Conservation (phyloP, 176 grass and related monocot genomes). For the Secale cereale region DNA sequence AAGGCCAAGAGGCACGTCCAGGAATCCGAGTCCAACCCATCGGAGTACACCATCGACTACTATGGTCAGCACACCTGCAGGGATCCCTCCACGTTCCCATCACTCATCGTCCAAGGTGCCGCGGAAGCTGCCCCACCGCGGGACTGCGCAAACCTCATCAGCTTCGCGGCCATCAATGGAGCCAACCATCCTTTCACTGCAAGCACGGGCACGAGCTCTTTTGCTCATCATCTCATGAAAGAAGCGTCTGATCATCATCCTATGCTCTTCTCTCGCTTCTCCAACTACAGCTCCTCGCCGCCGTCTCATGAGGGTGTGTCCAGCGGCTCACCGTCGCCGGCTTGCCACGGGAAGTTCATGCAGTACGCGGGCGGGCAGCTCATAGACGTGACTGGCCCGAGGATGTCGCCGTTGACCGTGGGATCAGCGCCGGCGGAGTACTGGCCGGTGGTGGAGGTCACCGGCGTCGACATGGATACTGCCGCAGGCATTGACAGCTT, state of each 20-base stretch:
- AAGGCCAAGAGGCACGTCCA: conserved; percentile 73
- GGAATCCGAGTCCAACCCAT: conserved; percentile 40
- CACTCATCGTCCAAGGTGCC: conserved; percentile 31
- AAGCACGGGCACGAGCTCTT: background rate
- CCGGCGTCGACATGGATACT: background rate
- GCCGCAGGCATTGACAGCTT: conserved; percentile 25
- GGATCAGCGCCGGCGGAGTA: conserved; percentile 31
- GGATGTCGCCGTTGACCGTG: background rate
- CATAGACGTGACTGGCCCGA: background rate
- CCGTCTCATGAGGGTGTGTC: background rate
- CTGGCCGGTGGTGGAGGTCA: background rate
- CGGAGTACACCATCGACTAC: conserved; percentile 58
- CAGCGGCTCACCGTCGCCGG: background rate
- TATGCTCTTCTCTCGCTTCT: background rate
- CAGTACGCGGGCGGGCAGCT: background rate
- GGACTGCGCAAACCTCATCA: conserved; percentile 39
- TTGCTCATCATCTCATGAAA: background rate
- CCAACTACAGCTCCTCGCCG: background rate
- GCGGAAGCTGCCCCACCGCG: background rate
- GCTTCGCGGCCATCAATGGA: conserved; percentile 30
- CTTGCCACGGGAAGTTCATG: background rate
- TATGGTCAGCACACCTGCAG: conserved; percentile 75
- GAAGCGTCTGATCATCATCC: background rate
- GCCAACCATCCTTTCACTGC: background rate
- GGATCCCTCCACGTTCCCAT: conserved; percentile 43